These are phyloP conservation scores for Phoenix dactylifera DNA, from an alignment of 176 grass and related monocot genomes.

Conservation along the genomic window DNA sequence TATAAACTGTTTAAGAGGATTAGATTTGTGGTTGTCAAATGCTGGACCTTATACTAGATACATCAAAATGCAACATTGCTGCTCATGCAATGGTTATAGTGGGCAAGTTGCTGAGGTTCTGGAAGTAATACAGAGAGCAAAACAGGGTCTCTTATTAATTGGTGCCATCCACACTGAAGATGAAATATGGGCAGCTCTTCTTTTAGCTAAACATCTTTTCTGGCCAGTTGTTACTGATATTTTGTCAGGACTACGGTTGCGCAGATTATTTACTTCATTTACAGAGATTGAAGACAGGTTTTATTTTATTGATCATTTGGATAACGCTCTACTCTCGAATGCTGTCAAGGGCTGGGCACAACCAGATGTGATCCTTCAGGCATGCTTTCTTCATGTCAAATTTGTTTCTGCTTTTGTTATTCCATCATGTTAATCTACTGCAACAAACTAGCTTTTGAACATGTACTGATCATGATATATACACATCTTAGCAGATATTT, in stretches of 20 bases:
- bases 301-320: constrained; percentile 72
- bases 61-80: constrained; percentile 39
- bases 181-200: constrained; percentile 63
- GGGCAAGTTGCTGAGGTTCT: constrained; percentile 46
- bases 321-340: constrained; percentile 77
- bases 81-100: constrained; percentile 28
- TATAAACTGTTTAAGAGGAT: constrained; percentile 55
- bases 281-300: constrained; percentile 28
- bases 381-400: constrained; percentile 19
- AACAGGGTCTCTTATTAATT: constrained; percentile 67
- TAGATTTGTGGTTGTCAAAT: constrained; percentile 63
- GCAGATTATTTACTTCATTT: constrained; percentile 47
- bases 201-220: constrained; percentile 68
- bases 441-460: no score
- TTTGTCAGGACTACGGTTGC: constrained; percentile 70
- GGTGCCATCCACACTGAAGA: constrained; percentile 62
- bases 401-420: not conserved
- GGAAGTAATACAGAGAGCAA: constrained; percentile 51
- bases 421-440: not conserved
- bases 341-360: constrained; percentile 55
- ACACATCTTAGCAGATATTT: no score
- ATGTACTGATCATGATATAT: no score
- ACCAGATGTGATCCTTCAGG: constrained; percentile 87
- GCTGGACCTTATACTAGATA: constrained; percentile 71
- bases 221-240: constrained; percentile 88